Evolutionary conservation across 2,329 filamentous ascomycete species (phyloP), one percentile per base, ranked within the genome.

Genomic region (Phaeosphaeriaceae sp.): DNA sequence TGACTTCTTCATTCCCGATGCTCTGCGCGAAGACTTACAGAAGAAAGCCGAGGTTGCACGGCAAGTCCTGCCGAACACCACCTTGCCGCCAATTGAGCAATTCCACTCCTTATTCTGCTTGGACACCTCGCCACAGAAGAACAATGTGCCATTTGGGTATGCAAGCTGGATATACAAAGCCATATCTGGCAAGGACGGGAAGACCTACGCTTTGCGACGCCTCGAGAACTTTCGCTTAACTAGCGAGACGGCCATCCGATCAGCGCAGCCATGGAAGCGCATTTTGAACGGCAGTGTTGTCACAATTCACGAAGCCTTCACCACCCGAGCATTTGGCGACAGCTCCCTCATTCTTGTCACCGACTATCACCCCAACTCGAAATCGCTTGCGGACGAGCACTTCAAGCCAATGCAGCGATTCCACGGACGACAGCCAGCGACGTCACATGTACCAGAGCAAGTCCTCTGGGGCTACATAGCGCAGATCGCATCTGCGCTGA

Each of bases 81-180:
- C 92, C 57, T 82, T 96, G 7, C 92, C 92, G 6, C 82, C 83
- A 33, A 85, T 98, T 53, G 92, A 96, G 70, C 89, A 93, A 69
- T 98, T 95, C 74, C 93, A 98, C 77, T 96, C 93, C 3, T 84
- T 99, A 11, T 93, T 97, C 9, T 92, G 94, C 3, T 82, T 99
- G 45, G 93, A 98, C 76, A 91, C 89, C 9, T 90, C 85, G 50
- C 88, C 92, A 60, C 87, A 93, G 65, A 93, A 92, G 75, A 92
- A 89, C 65, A 86, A 89, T 3, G 85, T 87, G 13, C 87, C 91
- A 17, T 97, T 97, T 77, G 92, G 93, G 25, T 96, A 92, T 71
- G 88, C 90, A 6, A 97, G 90, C 68, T 98, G 93, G 92, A 87
- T 97, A 0, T 99, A 97, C 81, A 98, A 98, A 80, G 94, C 93